Percentiles rank a stretch among this genome's conserved stretches.
Evolutionary conservation across 257 asterid species (phyloP).

Genomic region (Solanum okadae): DNA sequence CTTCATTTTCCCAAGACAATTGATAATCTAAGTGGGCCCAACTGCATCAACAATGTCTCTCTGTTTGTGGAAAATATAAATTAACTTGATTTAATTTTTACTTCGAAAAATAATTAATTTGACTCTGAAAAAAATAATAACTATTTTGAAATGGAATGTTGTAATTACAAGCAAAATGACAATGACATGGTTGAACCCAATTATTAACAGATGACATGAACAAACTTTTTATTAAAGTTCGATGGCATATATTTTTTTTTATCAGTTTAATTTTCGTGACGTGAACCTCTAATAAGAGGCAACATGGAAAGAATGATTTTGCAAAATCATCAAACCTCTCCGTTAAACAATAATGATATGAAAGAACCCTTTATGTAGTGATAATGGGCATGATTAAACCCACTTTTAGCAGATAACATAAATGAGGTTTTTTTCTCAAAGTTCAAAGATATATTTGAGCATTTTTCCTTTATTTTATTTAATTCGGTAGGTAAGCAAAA

Average conservation of each 20-base stretch:
- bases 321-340: neutral
- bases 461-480: too few relatives aligned
- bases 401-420: neutral
- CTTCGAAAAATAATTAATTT: too few relatives aligned
- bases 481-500: too few relatives aligned
- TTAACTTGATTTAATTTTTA: too few relatives aligned
- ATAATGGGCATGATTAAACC: neutral
- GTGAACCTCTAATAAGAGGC: neutral
- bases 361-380: neutral
- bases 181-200: too few relatives aligned
- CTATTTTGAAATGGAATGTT: neutral
- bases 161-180: neutral
- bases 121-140: neutral
- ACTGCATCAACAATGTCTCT: neutral
- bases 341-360: neutral
- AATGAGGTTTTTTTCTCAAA: neutral
- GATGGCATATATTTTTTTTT: too few relatives aligned
- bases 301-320: neutral
- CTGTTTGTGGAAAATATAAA: neutral
- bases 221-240: too few relatives aligned
- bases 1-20: neutral
- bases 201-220: neutral
- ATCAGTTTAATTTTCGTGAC: neutral
- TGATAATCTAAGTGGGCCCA: neutral
- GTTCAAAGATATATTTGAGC: too few relatives aligned